These are phyloP conservation scores for Arthrinium puccinioides DNA, from an alignment of 2,329 filamentous ascomycete species.

Conservation along the genomic window DNA sequence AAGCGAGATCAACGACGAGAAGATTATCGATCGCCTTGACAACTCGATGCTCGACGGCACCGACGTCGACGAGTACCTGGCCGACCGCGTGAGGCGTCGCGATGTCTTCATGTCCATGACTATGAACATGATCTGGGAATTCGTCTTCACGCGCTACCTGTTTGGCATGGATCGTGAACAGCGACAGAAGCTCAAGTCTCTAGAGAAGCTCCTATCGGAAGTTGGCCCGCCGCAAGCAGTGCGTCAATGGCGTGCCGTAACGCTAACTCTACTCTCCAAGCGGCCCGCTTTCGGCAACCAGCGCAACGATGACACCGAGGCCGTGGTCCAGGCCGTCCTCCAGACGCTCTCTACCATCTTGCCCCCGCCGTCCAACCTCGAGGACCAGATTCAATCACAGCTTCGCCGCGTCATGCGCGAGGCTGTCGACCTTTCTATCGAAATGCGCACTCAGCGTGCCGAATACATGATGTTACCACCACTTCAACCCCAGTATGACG, in stretches of 20 bases:
- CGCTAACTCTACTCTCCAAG: conserved; percentile 78
- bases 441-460: conserved; percentile 94
- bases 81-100: conserved; percentile 78
- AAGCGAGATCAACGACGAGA: conserved; percentile 80
- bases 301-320: conserved; percentile 84
- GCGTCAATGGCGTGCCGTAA: conserved; percentile 93
- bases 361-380: conserved; percentile 75
- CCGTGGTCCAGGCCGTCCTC: conserved; percentile 88
- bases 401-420: conserved; percentile 81
- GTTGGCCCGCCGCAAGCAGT: conserved; percentile 85
- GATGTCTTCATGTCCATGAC: conserved; percentile 98
- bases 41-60: conserved; percentile 91
- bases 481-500: conserved; percentile 88
- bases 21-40: conserved; percentile 88
- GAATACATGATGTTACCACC: conserved; percentile 99
- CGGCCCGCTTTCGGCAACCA: conserved; percentile 75
- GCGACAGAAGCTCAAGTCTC: conserved; percentile 89
- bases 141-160: conserved; percentile 93
- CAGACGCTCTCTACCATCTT: conserved; percentile 77
- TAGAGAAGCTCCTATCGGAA: conserved; percentile 87
- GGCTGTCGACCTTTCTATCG: conserved; percentile 83
- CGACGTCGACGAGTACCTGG: conserved; percentile 82
- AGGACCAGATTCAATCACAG: conserved; percentile 74
- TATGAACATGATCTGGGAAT: conserved; percentile 99
- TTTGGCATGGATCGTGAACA: conserved; percentile 99